A percentile compares a stretch with the other conserved stretches of the same genome.
phyloP scores from a whole-genome alignment of 2,329 filamentous ascomycete genomes.

The Fusarium annulatum region DNA sequence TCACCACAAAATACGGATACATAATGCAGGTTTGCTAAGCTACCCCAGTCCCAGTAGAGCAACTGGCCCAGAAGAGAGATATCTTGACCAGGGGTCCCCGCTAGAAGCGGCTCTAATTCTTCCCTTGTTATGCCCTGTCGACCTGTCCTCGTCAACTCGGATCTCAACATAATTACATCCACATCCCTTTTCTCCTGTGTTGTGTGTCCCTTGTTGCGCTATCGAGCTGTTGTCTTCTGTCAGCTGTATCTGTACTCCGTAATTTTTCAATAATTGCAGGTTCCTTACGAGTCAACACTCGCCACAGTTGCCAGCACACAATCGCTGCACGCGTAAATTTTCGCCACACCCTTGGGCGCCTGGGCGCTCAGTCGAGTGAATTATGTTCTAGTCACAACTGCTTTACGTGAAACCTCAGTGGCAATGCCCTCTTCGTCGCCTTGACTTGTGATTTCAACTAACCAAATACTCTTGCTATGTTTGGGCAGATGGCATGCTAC shows the following conservation, averaged over 20 bases:
- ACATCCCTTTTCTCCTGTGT: conserved; percentile 40
- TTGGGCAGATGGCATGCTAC: neutral
- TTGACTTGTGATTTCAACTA: neutral
- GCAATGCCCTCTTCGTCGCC: neutral
- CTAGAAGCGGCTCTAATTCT: conserved; percentile 35
- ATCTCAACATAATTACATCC: conserved; percentile 22
- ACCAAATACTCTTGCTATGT: neutral
- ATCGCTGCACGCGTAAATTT: conserved; percentile 14
- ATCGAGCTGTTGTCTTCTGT: neutral
- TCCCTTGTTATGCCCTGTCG: conserved; percentile 28
- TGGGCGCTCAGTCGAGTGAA: conserved; percentile 8
- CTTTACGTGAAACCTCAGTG: neutral
- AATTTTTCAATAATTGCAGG: neutral
- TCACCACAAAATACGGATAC: neutral
- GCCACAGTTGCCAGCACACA: conserved; percentile 28
- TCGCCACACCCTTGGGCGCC: conserved; percentile 13
- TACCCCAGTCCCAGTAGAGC: conserved; percentile 32
- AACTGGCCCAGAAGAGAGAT: conserved; percentile 32
- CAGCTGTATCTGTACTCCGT: neutral
- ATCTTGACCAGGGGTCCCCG: conserved; percentile 33
- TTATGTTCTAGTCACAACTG: neutral
- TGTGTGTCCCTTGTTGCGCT: conserved; percentile 7
- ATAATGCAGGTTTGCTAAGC: conserved; percentile 17
- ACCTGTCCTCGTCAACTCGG: conserved; percentile 17
- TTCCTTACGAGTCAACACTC: conserved; percentile 9